Base-by-base conservation (phyloP, 148 eudicot species). In the Nepenthes mirabilis region DNA sequence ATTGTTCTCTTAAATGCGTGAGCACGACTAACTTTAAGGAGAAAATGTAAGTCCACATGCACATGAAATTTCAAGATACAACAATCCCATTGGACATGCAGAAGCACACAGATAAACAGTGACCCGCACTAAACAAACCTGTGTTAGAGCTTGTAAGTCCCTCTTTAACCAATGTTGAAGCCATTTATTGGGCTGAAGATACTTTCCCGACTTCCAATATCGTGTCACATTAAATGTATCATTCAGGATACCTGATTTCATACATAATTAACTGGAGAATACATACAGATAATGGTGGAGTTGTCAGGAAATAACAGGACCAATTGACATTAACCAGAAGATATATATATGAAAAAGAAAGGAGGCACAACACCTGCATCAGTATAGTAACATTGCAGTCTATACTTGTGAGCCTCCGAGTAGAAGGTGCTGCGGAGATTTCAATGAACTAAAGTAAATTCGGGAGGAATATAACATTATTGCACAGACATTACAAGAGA, bases 91-190 rank as follows among this genome's bases (percentile, higher is more conserved):
- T 23, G 6, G 32, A 14, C 33, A n/a, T 11, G 57, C 57, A 51
- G 12, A 51, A 14, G n/a, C 2, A 62, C n/a, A 59, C 36, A 5
- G 52, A 8, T 3, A 40, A 3, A 52, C 32, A 52, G 55, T 14
- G n/a, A 52, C 8, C 23, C 14, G n/a, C 9, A 52, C 36, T 33
- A 48, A n/a, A 52, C 43, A 37, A 55, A 88, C 98, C 91, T 88
- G 98, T 68, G 68, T 68, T 52, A 91, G 58, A 67, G 98, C 88
- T 74, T 91, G 96, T 65, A 91, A 71, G 72, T 91, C 97, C 73
- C 97, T 88, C 65, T 68, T 86, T 62, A 82, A 66, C 98, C 98
- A 91, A 53, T 61, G 68, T 49, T 80, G 74, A 34, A 91, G 80
- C 79, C 87, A 82, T 40, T 48, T 73, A 57, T 82, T 88, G 3